A percentile compares a stretch with the other conserved stretches of the same genome.
Conservation (phyloP, 805 yeast species). For the Nakazawaea laoshanensis region DNA sequence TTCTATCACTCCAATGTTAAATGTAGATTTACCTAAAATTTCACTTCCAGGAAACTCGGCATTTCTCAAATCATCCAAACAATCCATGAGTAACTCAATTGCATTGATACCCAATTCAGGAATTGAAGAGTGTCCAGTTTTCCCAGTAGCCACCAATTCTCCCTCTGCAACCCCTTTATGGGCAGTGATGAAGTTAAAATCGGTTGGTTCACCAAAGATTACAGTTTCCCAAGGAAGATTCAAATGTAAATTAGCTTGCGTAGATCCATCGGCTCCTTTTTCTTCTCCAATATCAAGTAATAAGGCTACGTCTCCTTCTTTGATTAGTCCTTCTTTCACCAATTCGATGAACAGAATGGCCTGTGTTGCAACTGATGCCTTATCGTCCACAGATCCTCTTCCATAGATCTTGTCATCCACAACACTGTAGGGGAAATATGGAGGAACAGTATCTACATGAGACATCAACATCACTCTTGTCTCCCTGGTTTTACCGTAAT, state of each 20-base stretch:
- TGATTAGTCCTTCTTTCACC: constrained; percentile 24
- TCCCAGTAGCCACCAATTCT: constrained; percentile 35
- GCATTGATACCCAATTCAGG: constrained; percentile 65
- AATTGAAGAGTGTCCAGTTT: constrained; percentile 60
- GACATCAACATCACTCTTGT: constrained; percentile 48
- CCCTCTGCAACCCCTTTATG: constrained; percentile 53
- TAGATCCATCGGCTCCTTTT: constrained; percentile 59
- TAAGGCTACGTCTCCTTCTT: constrained; percentile 48
- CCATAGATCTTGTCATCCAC: constrained; percentile 48
- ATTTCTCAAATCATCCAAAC: constrained; percentile 35
- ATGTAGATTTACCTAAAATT: constrained; percentile 50
- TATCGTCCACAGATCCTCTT: constrained; percentile 64
- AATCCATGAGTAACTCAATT: constrained; percentile 42
- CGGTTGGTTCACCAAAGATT: constrained; percentile 73
- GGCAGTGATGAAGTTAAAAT: constrained; percentile 56
- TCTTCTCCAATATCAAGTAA: constrained; percentile 70
- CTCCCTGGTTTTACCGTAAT: constrained; percentile 33
- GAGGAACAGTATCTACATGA: constrained; percentile 71
- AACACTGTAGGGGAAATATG: constrained; percentile 42
- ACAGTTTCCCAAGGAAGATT: constrained; percentile 48
- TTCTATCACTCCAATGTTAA: constrained; percentile 47
- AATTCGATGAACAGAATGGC: constrained; percentile 43
- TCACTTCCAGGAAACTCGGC: constrained; percentile 40
- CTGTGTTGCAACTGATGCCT: constrained; percentile 60
- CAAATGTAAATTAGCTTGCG: constrained; percentile 25